These are phyloP conservation scores for Persicaria maculosa DNA, from an alignment of 148 eudicot species.

Conservation along the genomic window DNA sequence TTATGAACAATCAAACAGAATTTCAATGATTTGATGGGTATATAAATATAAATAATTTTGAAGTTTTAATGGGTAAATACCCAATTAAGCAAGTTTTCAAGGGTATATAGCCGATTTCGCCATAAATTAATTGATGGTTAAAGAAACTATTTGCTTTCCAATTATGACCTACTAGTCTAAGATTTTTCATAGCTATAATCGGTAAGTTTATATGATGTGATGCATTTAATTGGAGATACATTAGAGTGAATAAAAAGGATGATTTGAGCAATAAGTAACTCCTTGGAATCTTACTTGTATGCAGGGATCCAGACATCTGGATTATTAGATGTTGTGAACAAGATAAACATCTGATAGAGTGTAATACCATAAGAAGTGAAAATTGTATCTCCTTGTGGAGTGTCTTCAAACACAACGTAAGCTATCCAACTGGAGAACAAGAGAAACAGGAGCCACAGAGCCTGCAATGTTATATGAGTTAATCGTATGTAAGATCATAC, in stretches of 20 bases:
- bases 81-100: too few relatives aligned
- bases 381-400: slow-evolving; percentile 61
- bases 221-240: not conserved
- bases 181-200: not conserved
- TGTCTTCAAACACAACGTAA: slow-evolving; percentile 93
- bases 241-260: not conserved
- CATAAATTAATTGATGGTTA: too few relatives aligned
- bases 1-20: too few relatives aligned
- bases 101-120: too few relatives aligned
- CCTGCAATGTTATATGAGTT: slow-evolving; percentile 45
- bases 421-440: slow-evolving; percentile 95
- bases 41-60: too few relatives aligned
- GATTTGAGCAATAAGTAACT: not conserved
- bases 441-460: slow-evolving; percentile 66
- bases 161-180: not conserved
- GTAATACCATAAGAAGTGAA: slow-evolving; percentile 84
- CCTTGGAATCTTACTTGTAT: slow-evolving; percentile 60
- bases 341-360: slow-evolving; percentile 77
- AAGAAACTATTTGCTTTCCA: not conserved
- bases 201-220: not conserved
- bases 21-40: too few relatives aligned
- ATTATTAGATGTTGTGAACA: slow-evolving; percentile 89
- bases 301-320: slow-evolving; percentile 99
- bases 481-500: slow-evolving; percentile 2
- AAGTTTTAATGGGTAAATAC: too few relatives aligned